Base-by-base conservation (phyloP, 2,329 filamentous ascomycete species). In the Pseudogymnoascus sp. region DNA sequence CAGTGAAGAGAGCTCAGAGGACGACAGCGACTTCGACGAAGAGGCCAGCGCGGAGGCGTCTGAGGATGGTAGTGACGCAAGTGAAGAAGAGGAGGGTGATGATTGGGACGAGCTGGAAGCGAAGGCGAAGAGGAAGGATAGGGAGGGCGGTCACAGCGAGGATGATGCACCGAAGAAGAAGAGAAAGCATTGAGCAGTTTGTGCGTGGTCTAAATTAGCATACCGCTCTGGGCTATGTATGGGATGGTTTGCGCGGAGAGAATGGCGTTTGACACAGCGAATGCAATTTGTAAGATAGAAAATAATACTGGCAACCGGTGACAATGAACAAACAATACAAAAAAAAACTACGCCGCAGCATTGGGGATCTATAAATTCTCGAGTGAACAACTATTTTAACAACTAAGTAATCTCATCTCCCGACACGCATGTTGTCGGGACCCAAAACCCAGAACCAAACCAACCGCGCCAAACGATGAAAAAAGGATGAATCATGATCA, bases 91-190 rank as follows among this genome's bases (percentile, higher is more conserved):
- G 2, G 89, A 86, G 65, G 88, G 89, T 57, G 89, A 97, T 73
- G 90, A 95, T 71, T 97, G 93, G 93, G 92, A 97, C 72, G 92
- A 95, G 74, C 74, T 97, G 63, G 93, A 97, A 78, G 87, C 87
- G 75, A 96, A 96, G 79, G 92, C 88, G 2, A 90, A 87, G 78
- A 91, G 92, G 76, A 86, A 89, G 70, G 92, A 93, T 75, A 82
- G 87, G 57, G 87, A 85, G 72, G 74, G 74, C 60, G 78, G 75
- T 0, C 62, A 69, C 59, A 90, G 93, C 64, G 91, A 96, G 67
- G 89, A 91, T 66, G 81, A 81, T 71, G 85, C 86, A 78, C 79
- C 79, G 67, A 87, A 82, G 86, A 91, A 85, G 83, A 86, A 79
- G 86, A 85, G 47, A 11, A 54, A 54, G 9, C 47, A 54, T 14